Conservation (phyloP, 768 basidiomycete genomes). For the Coprinopsis marcescibilis region DNA sequence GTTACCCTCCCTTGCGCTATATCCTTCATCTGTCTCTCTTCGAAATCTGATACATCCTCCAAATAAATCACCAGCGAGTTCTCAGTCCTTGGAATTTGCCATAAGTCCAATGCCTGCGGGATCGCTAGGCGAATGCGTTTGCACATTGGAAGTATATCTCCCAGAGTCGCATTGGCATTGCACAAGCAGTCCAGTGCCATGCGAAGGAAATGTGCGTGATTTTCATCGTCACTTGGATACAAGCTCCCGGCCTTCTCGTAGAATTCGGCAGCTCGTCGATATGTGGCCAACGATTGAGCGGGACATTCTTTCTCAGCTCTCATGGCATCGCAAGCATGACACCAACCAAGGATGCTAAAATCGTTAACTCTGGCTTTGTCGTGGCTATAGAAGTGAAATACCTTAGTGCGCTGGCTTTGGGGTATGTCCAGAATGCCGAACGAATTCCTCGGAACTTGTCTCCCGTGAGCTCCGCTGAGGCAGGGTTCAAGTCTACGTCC, state of each 20-base stretch:
- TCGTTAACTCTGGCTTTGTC: too few species aligned
- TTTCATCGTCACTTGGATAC: slow-evolving; percentile 35
- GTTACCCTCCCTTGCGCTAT: too few species aligned
- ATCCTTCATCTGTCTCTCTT: not conserved
- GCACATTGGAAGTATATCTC: slow-evolving; percentile 20
- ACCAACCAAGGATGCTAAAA: not conserved
- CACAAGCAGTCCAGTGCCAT: slow-evolving; percentile 28
- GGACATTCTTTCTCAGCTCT: too few species aligned
- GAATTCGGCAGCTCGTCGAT: not conserved
- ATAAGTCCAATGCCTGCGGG: slow-evolving; percentile 15
- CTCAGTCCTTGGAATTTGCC: slow-evolving; percentile 2
- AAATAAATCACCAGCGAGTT: not conserved
- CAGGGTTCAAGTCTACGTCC: slow-evolving; percentile 25
- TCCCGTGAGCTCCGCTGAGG: not conserved
- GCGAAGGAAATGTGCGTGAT: slow-evolving; percentile 23
- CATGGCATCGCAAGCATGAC: not conserved
- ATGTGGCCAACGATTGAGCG: too few species aligned
- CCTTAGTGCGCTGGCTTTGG: slow-evolving; percentile 31
- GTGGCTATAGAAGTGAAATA: slow-evolving; percentile 19
- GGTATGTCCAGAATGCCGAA: slow-evolving; percentile 33
- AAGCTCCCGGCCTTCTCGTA: slow-evolving; percentile 13
- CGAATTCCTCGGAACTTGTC: slow-evolving; percentile 23
- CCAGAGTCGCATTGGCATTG: slow-evolving; percentile 19
- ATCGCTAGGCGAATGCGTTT: slow-evolving; percentile 17
- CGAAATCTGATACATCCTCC: not conserved